Evolutionary conservation across 2,329 filamentous ascomycete species (phyloP), one percentile per base, ranked within the genome.

Genomic region (Ophiostoma fasciatum): DNA sequence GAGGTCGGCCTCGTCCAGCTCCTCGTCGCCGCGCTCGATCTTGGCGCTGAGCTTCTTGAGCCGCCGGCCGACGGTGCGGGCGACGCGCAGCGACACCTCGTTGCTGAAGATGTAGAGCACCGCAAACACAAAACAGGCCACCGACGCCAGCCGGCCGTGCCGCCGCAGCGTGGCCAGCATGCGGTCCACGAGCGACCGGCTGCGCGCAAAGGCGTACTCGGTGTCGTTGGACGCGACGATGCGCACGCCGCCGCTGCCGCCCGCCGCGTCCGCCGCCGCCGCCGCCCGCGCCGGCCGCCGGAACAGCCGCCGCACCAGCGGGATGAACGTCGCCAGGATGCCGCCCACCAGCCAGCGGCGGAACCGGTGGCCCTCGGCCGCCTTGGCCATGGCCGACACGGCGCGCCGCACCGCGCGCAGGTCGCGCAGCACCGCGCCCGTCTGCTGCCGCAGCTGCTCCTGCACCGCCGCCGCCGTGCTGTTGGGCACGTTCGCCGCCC

Each of bases 31-130:
- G 1, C 56, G 48, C 48, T 71, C 64, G 13, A 73, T 54, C 46
- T 63, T 62, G 18, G 54, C 48, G 20, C 55, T 52, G 7, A 74
- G 57, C 31, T 57, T 58, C 53, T 61, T 66, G 32, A 73, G 47
- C 20, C 68, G 54, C 49, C 63, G 66, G 21, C 59, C 56, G 14
- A 70, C 51, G 4, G 68, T 72, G 46, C 58, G 59, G 10, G 66
- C 67, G 4, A 71, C 67, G 5, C 68, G 61, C 31, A 74, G 48
- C 35, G 64, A 59, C 15, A 74, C 68, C 49, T 74, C 70, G 48
- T 69, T 71, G 46, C 64, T 62, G 42, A 74, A 74, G 11, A 74
- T 61, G 48, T 70, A 73, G 27, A 74, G 53, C 15, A 71, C 63
- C 3, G 67, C 63, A 42, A 73, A 65, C 3, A 74, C 66, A 22